Evolutionary conservation across 345 rosid species (phyloP), one percentile per base, ranked within the genome.

Genomic region (Eucalyptus guilfoylei): DNA sequence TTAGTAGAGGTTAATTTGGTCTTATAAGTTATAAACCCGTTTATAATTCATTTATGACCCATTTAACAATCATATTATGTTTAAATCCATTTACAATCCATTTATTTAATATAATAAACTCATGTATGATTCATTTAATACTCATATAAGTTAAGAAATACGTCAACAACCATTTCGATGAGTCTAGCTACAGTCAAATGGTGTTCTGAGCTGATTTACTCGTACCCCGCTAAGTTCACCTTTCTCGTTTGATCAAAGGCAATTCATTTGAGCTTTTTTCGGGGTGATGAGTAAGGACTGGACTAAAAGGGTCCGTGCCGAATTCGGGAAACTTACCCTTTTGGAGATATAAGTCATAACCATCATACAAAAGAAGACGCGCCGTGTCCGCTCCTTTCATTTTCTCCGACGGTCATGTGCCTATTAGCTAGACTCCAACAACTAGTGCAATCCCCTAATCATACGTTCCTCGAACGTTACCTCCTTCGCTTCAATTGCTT

Each of bases 151-250:
- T 55, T 23, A 55, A 55, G 62, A 55, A 55, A 55, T 55, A 2
- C 6, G 1, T 24, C 1, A 55, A 55, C 0, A 0, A 55, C 30
- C 62, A 55, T 55, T 55, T 55, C 21, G 1, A 55, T 55, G 62
- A 24, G 1, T 55, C 62, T 24, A 23, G 40, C 76, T n/a, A 1
- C 0, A 0, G 47, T 11, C 83, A 21, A 37, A 40, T 1, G 9
- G 83, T 21, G 14, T 40, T 76, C 8, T 0, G 2, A 76, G 9
- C 47, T 0, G 14, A 1, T 21, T 37, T 23, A 37, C 47, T 7
- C 1, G 3, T 19, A 21, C 45, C 83, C 76, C 5, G 16, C 83
- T 11, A 40, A 76, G 83, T 21, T 42, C 16, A 11, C 47, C 83
- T 12, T 40, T 42, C 28, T 12, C 9, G 5, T 76, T 44, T 11